phyloP scores from a whole-genome alignment of 805 yeast species.

The Ogataea dorogensis region DNA sequence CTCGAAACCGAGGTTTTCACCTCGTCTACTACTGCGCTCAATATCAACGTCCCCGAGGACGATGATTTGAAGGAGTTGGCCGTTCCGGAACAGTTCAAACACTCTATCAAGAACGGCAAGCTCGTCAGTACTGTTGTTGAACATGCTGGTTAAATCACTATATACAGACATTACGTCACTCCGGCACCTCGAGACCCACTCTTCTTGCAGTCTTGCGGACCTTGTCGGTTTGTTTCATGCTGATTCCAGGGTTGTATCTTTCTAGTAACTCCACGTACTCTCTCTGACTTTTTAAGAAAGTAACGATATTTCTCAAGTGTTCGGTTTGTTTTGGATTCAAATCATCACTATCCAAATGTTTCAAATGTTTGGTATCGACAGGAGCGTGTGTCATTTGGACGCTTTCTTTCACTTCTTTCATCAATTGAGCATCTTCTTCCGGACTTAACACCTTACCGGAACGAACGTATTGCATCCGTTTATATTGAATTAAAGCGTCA shows the following conservation, averaged over 20 bases:
- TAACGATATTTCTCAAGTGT: slow-evolving; percentile 57
- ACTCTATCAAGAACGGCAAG: slow-evolving; percentile 59
- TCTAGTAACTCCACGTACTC: slow-evolving; percentile 75
- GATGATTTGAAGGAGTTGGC: slow-evolving; percentile 80
- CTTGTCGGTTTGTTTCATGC: slow-evolving; percentile 73
- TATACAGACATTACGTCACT: slow-evolving; percentile 20
- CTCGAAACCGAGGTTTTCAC: slow-evolving; percentile 76
- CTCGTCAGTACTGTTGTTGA: slow-evolving; percentile 73
- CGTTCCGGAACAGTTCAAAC: slow-evolving; percentile 90
- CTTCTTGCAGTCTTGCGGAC: slow-evolving; percentile 77
- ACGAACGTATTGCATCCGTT: slow-evolving; percentile 44
- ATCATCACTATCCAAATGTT: slow-evolving; percentile 29
- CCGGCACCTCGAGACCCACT: slow-evolving; percentile 81
- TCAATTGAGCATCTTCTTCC: slow-evolving; percentile 35
- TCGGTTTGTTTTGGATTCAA: slow-evolving; percentile 25
- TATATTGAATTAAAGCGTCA: slow-evolving; percentile 47
- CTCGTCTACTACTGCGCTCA: slow-evolving; percentile 80
- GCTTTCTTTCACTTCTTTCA: slow-evolving; percentile 35
- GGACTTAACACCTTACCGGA: slow-evolving; percentile 36
- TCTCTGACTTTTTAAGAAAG: slow-evolving; percentile 69
- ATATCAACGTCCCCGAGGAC: slow-evolving; percentile 75
- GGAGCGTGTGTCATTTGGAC: slow-evolving; percentile 29
- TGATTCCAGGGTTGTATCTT: slow-evolving; percentile 82
- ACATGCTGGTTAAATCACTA: slow-evolving; percentile 60
- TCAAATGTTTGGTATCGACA: slow-evolving; percentile 26